Evolutionary conservation across 75 land plant species (phyloP).

Genomic region (Larix kaempferi): DNA sequence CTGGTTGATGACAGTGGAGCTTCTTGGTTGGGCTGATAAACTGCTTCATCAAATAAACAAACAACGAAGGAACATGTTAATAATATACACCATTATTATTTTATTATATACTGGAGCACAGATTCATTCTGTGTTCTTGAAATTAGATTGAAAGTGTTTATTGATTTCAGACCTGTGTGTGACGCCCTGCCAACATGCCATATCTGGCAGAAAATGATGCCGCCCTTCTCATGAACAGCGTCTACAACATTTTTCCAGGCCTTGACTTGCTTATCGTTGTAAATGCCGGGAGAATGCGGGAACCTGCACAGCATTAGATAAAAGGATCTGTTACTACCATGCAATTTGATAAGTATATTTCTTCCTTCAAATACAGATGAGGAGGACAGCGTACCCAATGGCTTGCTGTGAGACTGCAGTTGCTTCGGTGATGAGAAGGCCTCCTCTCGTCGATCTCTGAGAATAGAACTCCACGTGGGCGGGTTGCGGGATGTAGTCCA

Average conservation of each 20-base stretch:
- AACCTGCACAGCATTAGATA: constrained; percentile 18
- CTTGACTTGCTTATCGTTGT: constrained; percentile 21
- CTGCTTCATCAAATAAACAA: constrained; percentile 29
- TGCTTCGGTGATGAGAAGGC: constrained; percentile 25
- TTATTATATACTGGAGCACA: not conserved
- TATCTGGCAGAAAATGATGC: constrained; percentile 26
- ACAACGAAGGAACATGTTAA: constrained; percentile 47
- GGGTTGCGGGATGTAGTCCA: constrained; percentile 15
- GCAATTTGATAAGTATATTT: constrained; percentile 53
- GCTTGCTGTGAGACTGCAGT: constrained; percentile 3
- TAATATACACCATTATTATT: constrained; percentile 19
- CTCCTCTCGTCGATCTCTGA: constrained; percentile 22
- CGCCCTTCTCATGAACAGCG: constrained; percentile 33
- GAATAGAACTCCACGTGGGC: constrained; percentile 16
- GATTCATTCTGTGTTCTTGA: not conserved
- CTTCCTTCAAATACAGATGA: too few species aligned
- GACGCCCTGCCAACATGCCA: constrained; percentile 54
- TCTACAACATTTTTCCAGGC: constrained; percentile 30
- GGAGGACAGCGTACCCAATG: not conserved
- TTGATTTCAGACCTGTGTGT: constrained; percentile 34
- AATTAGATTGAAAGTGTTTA: not conserved
- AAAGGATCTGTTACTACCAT: too few species aligned
- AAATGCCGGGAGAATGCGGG: constrained; percentile 24
- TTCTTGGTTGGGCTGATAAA: constrained; percentile 24
- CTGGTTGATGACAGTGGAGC: constrained; percentile 12